Evolutionary conservation across 208 protist genomes (phyloP).

Genomic region (Histomonas meleagridis): DNA sequence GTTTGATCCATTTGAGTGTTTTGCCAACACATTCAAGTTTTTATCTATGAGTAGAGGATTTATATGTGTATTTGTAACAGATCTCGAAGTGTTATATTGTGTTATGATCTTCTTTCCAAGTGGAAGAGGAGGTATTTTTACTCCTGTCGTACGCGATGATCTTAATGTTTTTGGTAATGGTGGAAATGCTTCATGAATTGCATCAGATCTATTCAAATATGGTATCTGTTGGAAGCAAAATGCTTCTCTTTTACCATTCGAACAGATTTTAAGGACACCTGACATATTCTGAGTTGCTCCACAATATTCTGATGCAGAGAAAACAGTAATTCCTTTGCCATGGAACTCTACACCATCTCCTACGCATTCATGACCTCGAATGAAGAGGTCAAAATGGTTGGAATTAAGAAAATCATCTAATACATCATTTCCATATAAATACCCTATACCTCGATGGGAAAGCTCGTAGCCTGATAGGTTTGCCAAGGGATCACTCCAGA

Average conservation of each 20-base stretch:
- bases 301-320: slow-evolving; percentile 15
- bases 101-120: too few species aligned
- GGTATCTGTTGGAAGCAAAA: too few species aligned
- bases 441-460: neutral
- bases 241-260: neutral
- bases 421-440: neutral
- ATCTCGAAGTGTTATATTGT: too few species aligned
- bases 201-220: too few species aligned
- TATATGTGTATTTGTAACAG: too few species aligned
- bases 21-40: too few species aligned
- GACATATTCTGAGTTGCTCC: neutral
- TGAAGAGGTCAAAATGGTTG: neutral
- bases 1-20: too few species aligned
- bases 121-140: too few species aligned
- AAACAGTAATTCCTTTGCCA: neutral
- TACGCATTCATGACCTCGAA: slow-evolving; percentile 10
- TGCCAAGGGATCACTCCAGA: slow-evolving; percentile 16
- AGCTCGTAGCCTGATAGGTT: neutral
- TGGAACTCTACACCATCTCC: neutral
- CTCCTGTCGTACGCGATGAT: too few species aligned
- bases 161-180: too few species aligned
- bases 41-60: too few species aligned
- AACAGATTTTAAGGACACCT: neutral
- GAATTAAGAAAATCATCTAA: neutral
- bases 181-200: too few species aligned